Evolutionary conservation across 2,329 filamentous ascomycete species (phyloP).

Genomic region (Botrytis fabae): DNA sequence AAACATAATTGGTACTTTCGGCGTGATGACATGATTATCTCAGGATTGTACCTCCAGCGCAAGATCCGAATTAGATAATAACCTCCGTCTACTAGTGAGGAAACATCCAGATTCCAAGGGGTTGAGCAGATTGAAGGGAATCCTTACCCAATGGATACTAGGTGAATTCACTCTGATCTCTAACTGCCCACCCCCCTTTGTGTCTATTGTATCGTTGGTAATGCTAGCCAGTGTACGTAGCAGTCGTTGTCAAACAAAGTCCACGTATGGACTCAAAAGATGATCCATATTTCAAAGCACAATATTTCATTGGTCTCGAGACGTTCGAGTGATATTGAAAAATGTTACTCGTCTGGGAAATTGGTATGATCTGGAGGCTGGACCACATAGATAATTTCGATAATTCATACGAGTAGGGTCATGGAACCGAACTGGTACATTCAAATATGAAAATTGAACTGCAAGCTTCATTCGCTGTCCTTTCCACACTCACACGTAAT

Average conservation of each 20-base stretch:
- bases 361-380: neutral
- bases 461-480: neutral
- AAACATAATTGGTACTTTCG: neutral
- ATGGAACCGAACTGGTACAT: neutral
- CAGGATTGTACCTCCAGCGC: neutral
- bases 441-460: neutral
- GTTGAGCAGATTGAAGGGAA: neutral
- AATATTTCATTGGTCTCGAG: neutral
- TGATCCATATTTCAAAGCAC: neutral
- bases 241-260: neutral
- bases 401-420: neutral
- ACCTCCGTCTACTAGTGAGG: neutral
- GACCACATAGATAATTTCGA: neutral
- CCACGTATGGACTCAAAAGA: neutral
- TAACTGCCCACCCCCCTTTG: neutral
- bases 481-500: neutral
- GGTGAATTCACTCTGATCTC: neutral
- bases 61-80: neutral
- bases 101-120: neutral
- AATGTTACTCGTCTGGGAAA: neutral
- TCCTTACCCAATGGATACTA: neutral
- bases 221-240: neutral
- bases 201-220: neutral
- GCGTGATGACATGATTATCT: slow-evolving; percentile 10
- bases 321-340: neutral